Evolutionary conservation across 2,329 filamentous ascomycete species (phyloP), one percentile per base, ranked within the genome.

Genomic region (Exophiala calicioides): DNA sequence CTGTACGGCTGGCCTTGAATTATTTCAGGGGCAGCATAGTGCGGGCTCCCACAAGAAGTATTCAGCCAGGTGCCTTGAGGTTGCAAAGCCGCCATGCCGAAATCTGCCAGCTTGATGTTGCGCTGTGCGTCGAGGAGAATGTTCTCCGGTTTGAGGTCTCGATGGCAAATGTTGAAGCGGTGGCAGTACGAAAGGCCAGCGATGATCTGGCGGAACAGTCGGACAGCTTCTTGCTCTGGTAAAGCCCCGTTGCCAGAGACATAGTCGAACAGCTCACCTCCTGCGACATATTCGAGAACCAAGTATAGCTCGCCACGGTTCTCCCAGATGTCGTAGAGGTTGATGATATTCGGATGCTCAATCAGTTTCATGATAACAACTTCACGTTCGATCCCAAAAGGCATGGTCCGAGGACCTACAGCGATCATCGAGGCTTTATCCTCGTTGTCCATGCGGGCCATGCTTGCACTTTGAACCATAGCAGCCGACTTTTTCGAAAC

Each of bases 281-380:
- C 83, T 59, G 94, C 82, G 50, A 95, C 86, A 58, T 90, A 95
- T 67, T 98, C 93, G 51, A 97, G 84, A 46, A 98, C 90, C 30
- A 98, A 78, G 65, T 97, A 97, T 88, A 98, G 84, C 68, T 98
- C 90, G 46, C 89, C 87, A 16, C 88, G 80, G 64, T 96, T 97
- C 70, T 98, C 93, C 91, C 91, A 98, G 21, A 98, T 91, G 69
- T 98, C 93, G 64, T 91, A 93, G 7, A 98, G 73, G 58, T 87
- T 88, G 67, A 96, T 90, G 60, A 97, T 91, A 65, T 97, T 93
- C 4, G 86, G 88, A 68, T 98, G 93, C 61, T 95, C 85, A 51
- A 97, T 88, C 47, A 97, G 78, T 70, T 96, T 97, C 79, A 98
- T 89, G 59, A 98, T 94, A 23, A 91, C 90, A 30, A 98, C 90